phyloP scores from a whole-genome alignment of 2,329 filamentous ascomycete species.

The Blastomyces gilchristii region DNA sequence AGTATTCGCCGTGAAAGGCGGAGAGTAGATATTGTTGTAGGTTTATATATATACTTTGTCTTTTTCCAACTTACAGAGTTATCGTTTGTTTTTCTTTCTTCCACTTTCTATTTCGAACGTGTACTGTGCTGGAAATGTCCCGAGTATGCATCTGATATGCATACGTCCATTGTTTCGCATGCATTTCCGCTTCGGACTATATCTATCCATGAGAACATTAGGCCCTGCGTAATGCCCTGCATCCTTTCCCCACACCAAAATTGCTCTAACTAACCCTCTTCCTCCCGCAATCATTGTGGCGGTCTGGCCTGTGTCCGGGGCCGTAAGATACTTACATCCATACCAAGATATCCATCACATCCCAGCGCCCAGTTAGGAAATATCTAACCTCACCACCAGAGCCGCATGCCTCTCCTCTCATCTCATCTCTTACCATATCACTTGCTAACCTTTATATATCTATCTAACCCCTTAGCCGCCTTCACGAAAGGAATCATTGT shows the following conservation, averaged over 20 bases:
- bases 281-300: neutral
- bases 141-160: neutral
- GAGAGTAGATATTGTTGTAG: slow-evolving; percentile 39
- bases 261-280: neutral
- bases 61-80: neutral
- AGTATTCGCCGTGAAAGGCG: slow-evolving; percentile 13
- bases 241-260: neutral
- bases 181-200: neutral
- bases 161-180: neutral
- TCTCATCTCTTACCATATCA: neutral
- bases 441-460: neutral
- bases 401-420: neutral
- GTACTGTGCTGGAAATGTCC: neutral
- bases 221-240: neutral
- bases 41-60: slow-evolving; percentile 11
- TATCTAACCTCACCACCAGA: neutral
- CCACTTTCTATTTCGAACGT: neutral
- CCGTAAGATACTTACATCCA: neutral
- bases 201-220: neutral
- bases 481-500: slow-evolving; percentile 19
- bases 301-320: neutral
- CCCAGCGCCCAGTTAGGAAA: neutral
- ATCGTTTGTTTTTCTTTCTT: neutral
- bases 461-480: slow-evolving; percentile 2
- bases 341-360: neutral